Conservation (phyloP, 768 basidiomycete genomes). For the Pleurotus eryngii region DNA sequence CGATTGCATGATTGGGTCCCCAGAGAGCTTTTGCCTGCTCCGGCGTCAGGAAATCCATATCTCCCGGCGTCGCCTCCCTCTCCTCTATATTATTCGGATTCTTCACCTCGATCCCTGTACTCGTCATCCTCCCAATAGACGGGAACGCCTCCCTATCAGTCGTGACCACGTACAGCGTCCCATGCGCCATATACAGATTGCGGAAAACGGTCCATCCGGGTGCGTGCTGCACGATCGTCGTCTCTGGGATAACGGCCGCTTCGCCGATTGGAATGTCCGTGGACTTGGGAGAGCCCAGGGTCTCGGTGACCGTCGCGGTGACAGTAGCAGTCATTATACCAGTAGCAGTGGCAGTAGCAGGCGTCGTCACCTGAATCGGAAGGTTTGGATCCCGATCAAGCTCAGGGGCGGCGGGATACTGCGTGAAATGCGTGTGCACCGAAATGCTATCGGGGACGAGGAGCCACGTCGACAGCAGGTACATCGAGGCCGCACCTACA, state of each 20-base stretch:
- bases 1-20: slow-evolving; percentile 37
- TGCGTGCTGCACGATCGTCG: slow-evolving; percentile 58
- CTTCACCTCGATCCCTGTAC: slow-evolving; percentile 56
- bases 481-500: neutral
- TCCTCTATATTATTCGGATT: slow-evolving; percentile 62
- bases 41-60: slow-evolving; percentile 61
- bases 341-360: neutral
- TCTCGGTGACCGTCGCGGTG: neutral
- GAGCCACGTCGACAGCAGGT: neutral
- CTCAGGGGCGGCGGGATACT: neutral
- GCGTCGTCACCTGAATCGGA: neutral
- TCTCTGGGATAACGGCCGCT: slow-evolving; percentile 38
- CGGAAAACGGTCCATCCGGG: slow-evolving; percentile 85
- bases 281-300: neutral
- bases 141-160: slow-evolving; percentile 25
- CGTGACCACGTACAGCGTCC: slow-evolving; percentile 67
- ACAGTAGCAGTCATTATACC: neutral
- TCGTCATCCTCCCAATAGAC: slow-evolving; percentile 57
- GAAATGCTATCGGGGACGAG: neutral
- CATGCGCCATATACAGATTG: slow-evolving; percentile 82
- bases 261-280: slow-evolving; percentile 8
- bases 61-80: slow-evolving; percentile 60
- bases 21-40: slow-evolving; percentile 59
- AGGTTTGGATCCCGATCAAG: neutral
- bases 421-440: neutral